phyloP scores from a whole-genome alignment of 805 yeast species.

The Yamadazyma nakazawae region DNA sequence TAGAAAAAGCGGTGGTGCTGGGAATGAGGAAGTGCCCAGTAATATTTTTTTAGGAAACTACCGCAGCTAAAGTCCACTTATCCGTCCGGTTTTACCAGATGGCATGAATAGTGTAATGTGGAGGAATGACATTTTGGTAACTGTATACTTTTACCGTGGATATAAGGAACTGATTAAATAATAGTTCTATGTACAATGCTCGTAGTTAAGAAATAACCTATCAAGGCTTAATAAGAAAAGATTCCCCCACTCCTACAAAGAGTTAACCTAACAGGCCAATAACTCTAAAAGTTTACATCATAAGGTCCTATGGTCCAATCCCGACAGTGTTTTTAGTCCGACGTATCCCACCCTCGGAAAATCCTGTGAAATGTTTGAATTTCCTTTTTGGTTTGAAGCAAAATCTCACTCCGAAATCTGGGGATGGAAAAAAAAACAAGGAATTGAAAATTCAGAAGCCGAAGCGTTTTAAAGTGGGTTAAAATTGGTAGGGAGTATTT shows the following conservation, averaged over 20 bases:
- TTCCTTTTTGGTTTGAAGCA: conserved; percentile 4
- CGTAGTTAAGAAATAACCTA: too few species aligned
- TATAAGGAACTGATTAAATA: too few species aligned
- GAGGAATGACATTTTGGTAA: too few species aligned
- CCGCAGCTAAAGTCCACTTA: conserved; percentile 1
- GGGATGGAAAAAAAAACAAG: conserved; percentile 10
- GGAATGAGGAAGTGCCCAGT: neutral
- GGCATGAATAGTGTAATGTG: neutral
- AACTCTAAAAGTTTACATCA: neutral
- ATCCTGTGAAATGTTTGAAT: conserved; percentile 2
- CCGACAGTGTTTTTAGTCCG: neutral
- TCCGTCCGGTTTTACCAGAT: neutral
- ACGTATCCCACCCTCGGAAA: conserved; percentile 4
- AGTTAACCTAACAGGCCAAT: neutral
- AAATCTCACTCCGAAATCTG: conserved; percentile 17
- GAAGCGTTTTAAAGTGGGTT: conserved; percentile 1
- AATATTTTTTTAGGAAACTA: neutral
- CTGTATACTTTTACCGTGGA: too few species aligned
- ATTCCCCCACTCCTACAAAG: too few species aligned
- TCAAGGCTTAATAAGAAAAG: too few species aligned
- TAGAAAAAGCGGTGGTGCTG: conserved; percentile 1
- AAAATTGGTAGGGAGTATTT: conserved; percentile 1
- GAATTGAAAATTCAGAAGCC: conserved; percentile 3
- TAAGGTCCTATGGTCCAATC: neutral
- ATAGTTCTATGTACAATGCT: too few species aligned